Base-by-base conservation (phyloP, 768 basidiomycete genomes). In the Tephrocybe sp. region DNA sequence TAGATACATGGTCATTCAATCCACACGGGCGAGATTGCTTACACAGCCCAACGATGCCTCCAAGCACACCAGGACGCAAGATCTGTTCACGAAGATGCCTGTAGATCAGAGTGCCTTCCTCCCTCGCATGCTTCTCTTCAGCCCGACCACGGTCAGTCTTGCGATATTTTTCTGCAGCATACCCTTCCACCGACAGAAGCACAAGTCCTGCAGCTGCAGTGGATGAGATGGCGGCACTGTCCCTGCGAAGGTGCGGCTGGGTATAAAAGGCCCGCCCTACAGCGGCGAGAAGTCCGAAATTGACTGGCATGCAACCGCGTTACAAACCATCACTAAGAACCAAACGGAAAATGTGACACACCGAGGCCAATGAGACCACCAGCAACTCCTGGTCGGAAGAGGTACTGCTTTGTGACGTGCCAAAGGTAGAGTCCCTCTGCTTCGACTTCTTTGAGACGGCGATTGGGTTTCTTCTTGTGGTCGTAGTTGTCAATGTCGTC, bases 361-460 rank as follows among this genome's bases (percentile, higher is more conserved):
- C 88, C 74, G 38, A 90, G 62, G 36, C 87, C 87, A 52, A 90
- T 57, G 23, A 89, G 68, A 36, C 89, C 88, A 22, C 89, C 85
- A 9, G 83, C 82, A 43, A 86, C 79, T 21, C 80, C 80, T 12
- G 88, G 87, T 23, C 79, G 75, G 50, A 89, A 67, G 21, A 89
- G 57, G 56, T 77, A 73, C 23, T 76, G 66, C 55, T 80, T 82
- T 3, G 76, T 64, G 21, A 72, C 54, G 8, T 74, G 67, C 77
- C 78, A 84, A 10, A 81, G 57, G 48, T 82, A 74, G 44, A 68
- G 61, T 23, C 77, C 74, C 61, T 84, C 81, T 24, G 75, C 74
- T 51, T 77, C 73, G 4, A 65, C 71, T 49, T 78, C 72, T 42
- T 75, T 64, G 34, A 69, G 42, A 21, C 64, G 65, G 42, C 68